Evolutionary conservation across 352 stramenopile genomes (phyloP), one percentile per base, ranked within the genome.

Genomic region (Globisporangium heterothallicum): DNA sequence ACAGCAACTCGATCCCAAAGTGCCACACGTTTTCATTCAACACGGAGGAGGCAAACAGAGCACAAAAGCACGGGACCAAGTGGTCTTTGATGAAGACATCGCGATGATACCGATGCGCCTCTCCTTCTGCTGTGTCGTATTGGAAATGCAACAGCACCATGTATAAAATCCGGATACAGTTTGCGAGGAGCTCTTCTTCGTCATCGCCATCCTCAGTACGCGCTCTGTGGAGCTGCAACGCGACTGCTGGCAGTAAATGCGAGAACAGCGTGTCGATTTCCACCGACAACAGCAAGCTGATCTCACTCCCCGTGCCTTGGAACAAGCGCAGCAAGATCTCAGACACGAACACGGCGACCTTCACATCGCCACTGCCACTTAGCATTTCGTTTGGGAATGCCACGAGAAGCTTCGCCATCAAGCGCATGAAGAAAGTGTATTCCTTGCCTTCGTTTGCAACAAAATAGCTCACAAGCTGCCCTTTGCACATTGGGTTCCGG

Each of bases 401-500:
- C 3, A 63, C 58, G 4, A 89, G 61, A 32, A 90, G 55, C 55
- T 82, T 88, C 8, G 70, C 51, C 73, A 86, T 86, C 14, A 88
- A 30, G 0, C 74, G 74, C 19, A 88, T 44, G 52, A 90, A 89
- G 62, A 86, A 86, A 0, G 72, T 71, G 36, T 72, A 88, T 45
- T 87, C 74, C 22, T 79, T 81, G 48, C 58, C 66, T 56, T 79
- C 64, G 24, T 84, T 87, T 30, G 47, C 56, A 16, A 81, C 36
- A 47, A 88, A 88, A 32, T 85, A 84, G 27, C 57, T 49, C 12
- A 84, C 50, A 6, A 90, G 42, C 41, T 88, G 79, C 3, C 61
- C 45, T 32, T 67, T 60, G 46, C 79, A 88, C 10, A 74, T 74
- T 22, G 64, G 44, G 42, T 81, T 73, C 13, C 53, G 58, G 29